Evolutionary conservation across 495 filamentous ascomycete genomes (phyloP).

Genomic region (Trichoderma parareesei): DNA sequence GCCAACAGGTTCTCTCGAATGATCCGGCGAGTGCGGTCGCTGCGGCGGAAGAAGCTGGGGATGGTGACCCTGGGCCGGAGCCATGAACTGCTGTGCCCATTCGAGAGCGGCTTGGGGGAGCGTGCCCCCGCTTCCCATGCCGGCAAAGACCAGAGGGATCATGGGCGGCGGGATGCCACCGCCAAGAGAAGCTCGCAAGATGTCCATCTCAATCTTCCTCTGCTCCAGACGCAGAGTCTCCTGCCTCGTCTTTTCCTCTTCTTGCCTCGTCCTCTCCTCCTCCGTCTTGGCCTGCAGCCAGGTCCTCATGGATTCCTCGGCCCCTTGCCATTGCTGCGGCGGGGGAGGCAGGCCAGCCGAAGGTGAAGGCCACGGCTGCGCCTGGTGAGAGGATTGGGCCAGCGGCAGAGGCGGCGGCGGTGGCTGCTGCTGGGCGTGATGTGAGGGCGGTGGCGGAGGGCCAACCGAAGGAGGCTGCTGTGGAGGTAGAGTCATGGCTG

Average conservation of each 20-base stretch:
- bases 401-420: constrained; percentile 24
- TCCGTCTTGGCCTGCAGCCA: constrained; percentile 79
- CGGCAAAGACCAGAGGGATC: constrained; percentile 84
- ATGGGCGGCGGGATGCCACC: constrained; percentile 79
- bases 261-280: constrained; percentile 76
- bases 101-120: constrained; percentile 52
- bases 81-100: constrained; percentile 64
- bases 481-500: constrained; percentile 57
- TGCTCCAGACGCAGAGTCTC: constrained; percentile 71
- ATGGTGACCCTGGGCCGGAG: constrained; percentile 40
- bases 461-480: constrained; percentile 33
- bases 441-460: constrained; percentile 23
- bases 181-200: constrained; percentile 70
- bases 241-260: constrained; percentile 82
- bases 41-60: constrained; percentile 45
- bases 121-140: constrained; percentile 61
- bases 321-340: constrained; percentile 61
- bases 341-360: constrained; percentile 58
- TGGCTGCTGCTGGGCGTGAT: constrained; percentile 27
- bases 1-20: constrained; percentile 27
- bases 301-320: constrained; percentile 71
- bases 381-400: constrained; percentile 10
- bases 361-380: constrained; percentile 21
- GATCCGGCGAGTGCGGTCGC: constrained; percentile 36
- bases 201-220: constrained; percentile 57